Conservation (phyloP, 441 rosid genomes). For the Jatropha multifida region DNA sequence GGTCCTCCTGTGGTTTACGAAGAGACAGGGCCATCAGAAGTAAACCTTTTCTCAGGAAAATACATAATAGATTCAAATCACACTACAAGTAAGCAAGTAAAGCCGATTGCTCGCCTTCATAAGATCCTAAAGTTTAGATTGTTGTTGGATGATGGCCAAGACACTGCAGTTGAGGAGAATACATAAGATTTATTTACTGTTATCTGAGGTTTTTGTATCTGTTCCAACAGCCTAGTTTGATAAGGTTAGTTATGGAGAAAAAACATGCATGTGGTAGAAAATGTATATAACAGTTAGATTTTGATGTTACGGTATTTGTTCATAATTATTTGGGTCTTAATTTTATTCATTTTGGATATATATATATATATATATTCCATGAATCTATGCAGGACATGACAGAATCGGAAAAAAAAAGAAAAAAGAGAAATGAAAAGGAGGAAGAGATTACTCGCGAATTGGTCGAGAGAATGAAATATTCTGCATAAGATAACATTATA, state of each 20-base stretch:
- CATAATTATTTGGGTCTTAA: neutral
- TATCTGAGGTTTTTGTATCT: neutral
- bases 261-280: no score
- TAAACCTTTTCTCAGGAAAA: constrained; percentile 42
- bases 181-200: constrained; percentile 2
- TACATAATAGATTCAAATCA: constrained; percentile 21
- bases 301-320: neutral
- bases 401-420: no score
- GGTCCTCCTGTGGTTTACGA: constrained; percentile 35
- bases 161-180: constrained; percentile 23
- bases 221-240: neutral
- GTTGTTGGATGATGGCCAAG: constrained; percentile 36
- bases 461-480: no score
- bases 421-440: no score
- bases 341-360: neutral
- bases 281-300: neutral
- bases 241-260: neutral
- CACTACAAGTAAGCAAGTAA: constrained; percentile 21
- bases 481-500: no score
- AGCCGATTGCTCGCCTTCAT: constrained; percentile 55
- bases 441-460: no score
- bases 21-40: constrained; percentile 57
- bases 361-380: no score
- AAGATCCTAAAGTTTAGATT: constrained; percentile 65
- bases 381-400: no score